Conservation (phyloP, 345 rosid species). For the Ailanthus altissimus region DNA sequence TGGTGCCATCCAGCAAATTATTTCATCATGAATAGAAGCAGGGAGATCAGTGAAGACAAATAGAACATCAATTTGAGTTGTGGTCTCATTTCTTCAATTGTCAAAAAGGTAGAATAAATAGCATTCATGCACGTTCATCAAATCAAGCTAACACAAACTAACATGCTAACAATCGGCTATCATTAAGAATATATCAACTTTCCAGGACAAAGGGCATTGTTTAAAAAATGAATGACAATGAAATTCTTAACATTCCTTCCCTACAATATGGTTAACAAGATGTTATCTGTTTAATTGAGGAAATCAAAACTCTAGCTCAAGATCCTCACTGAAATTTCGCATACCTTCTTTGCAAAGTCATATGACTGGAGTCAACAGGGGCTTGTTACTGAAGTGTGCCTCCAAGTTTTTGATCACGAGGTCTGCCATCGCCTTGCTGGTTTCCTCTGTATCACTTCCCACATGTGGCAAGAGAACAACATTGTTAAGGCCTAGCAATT, state of each 20-base stretch:
- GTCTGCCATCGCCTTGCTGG: constrained; percentile 54
- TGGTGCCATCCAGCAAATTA: constrained; percentile 13
- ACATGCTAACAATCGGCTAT: background rate
- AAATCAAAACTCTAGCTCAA: background rate
- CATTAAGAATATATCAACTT: background rate
- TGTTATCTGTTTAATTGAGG: background rate
- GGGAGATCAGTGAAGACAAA: background rate
- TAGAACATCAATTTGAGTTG: too few species aligned
- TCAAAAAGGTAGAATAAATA: background rate
- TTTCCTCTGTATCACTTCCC: constrained; percentile 55
- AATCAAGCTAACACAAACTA: background rate
- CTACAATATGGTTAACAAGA: background rate
- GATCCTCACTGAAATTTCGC: background rate
- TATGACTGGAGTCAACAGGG: constrained; percentile 40
- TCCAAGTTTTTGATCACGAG: constrained; percentile 44
- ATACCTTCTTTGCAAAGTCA: constrained; percentile 8
- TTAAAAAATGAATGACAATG: background rate
- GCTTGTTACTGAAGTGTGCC: constrained; percentile 40
- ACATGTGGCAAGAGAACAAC: constrained; percentile 63
- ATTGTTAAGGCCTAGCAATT: constrained; percentile 46
- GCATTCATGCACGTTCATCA: background rate
- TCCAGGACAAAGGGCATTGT: background rate
- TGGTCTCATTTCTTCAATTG: background rate
- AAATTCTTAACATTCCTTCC: background rate
- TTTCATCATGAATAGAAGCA: background rate